These are phyloP conservation scores for Phytophthora uliginosa DNA, from an alignment of 352 stramenopile species.

Conservation along the genomic window DNA sequence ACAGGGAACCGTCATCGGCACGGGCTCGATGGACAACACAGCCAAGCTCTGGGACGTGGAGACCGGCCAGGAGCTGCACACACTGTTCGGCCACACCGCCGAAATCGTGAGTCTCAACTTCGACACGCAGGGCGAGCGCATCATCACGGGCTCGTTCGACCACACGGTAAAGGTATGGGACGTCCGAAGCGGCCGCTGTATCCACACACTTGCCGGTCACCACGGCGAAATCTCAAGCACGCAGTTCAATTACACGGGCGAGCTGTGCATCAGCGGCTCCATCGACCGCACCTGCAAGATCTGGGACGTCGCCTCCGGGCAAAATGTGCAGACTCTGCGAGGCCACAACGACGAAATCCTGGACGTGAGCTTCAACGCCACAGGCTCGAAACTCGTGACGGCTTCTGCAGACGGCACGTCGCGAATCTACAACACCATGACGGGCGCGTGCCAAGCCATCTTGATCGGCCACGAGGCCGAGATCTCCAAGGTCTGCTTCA, in stretches of 20 bases:
- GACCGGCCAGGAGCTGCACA: conserved; percentile 95
- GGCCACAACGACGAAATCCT: conserved; percentile 97
- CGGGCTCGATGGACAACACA: conserved; percentile 95
- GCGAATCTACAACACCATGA: conserved; percentile 97
- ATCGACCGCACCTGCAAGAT: conserved; percentile 97
- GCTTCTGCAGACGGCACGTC: conserved; percentile 94
- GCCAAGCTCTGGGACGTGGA: conserved; percentile 97
- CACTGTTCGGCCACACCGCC: conserved; percentile 94
- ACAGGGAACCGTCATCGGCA: conserved; percentile 92
- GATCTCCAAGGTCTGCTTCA: conserved; percentile 97
- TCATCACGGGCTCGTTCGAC: conserved; percentile 97
- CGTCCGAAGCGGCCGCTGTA: conserved; percentile 86
- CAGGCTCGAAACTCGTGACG: conserved; percentile 95
- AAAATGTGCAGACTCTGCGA: conserved; percentile 94
- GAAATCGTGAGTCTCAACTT: conserved; percentile 97
- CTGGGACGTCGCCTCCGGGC: conserved; percentile 92
- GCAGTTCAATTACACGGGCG: conserved; percentile 96
- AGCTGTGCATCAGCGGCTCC: conserved; percentile 94
- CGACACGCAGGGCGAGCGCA: conserved; percentile 92
- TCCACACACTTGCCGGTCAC: conserved; percentile 94
- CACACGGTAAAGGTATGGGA: conserved; percentile 96
- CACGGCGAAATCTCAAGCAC: conserved; percentile 97
- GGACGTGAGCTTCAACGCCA: conserved; percentile 96
- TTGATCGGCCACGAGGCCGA: conserved; percentile 96
- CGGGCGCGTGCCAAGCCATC: conserved; percentile 95